Evolutionary conservation across 148 eudicot species (phyloP), one percentile per base, ranked within the genome.

Genomic region (Beta vulgaris): DNA sequence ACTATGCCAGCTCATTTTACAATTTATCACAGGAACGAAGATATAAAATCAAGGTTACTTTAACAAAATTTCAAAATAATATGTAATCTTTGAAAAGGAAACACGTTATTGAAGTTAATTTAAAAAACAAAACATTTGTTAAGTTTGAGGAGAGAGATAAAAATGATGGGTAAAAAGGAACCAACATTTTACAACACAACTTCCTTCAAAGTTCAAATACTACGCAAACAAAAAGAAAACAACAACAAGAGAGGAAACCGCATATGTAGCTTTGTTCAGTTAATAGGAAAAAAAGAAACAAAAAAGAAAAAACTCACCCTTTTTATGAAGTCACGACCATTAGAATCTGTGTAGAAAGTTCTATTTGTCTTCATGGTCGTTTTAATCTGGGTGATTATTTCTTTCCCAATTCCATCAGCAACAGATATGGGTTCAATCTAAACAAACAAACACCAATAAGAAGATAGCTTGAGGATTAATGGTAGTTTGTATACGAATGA

Each of bases 371-470:
- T 79, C 86, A 90, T 82, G 73, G 73, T 62, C 13, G 95, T 84
- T 49, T 81, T 84, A 26, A 88, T 81, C 71, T 84, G 89, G 73
- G 90, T 80, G 9, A 74, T 77, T 51, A 90, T 79, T 83, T 90
- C 95, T 73, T 90, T 90, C 43, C 95, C 95, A 73, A 84, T 73
- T 79, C 88, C 85, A 71, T 90, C 92, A 76, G 85, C 89, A 70
- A 79, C 69, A 46, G 95, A 92, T 77, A 90, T 90, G 67, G 95
- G 95, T 26, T 92, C 95, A 84, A 90, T 80, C 95, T 90, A 72
- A 69, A 78, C 32, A 72, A 67, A 37, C 40, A 74, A 57, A 59
- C 31, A 75, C 53, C 57, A 31, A 70, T 73, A 79, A 66, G 71
- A 79, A 78, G 31, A 74, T 25, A 73, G 23, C 32, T 72, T 15